These are phyloP conservation scores for Cicer yamashitae DNA, from an alignment of 306 rosid species.

Conservation along the genomic window DNA sequence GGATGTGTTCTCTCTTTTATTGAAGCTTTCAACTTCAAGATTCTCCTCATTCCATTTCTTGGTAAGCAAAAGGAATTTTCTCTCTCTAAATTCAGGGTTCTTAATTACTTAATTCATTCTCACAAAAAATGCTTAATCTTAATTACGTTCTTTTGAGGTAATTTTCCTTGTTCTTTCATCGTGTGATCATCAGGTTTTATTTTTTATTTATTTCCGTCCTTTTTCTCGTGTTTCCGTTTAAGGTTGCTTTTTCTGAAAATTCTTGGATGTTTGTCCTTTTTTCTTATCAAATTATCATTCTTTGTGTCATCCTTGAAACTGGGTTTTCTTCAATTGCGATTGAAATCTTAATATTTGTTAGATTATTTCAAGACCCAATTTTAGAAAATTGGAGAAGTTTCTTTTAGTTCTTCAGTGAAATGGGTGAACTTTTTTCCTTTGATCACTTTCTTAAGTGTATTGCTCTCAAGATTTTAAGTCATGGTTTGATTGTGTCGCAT, in stretches of 20 bases:
- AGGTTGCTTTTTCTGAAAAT: neutral
- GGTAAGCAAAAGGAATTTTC: constrained; percentile 43
- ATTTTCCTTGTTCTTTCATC: constrained; percentile 44
- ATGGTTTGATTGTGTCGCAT: neutral
- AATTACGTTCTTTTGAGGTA: constrained; percentile 32
- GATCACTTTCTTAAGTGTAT: neutral
- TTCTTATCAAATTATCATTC: constrained; percentile 30
- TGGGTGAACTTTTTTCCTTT: constrained; percentile 17
- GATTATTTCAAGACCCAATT: constrained; percentile 30
- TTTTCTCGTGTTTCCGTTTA: too few species aligned
- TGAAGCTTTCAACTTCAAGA: constrained; percentile 22
- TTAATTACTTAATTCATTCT: constrained; percentile 10
- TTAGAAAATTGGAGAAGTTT: neutral
- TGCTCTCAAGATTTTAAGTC: neutral
- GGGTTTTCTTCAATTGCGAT: constrained; percentile 14
- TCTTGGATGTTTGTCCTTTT: constrained; percentile 31
- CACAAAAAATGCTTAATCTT: constrained; percentile 38
- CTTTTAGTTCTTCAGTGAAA: constrained; percentile 28
- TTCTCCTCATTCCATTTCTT: constrained; percentile 44
- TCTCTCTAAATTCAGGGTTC: constrained; percentile 1
- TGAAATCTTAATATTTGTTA: constrained; percentile 26
- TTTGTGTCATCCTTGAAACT: constrained; percentile 25
- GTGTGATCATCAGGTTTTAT: constrained; percentile 43
- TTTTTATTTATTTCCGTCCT: neutral
- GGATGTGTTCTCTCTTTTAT: constrained; percentile 47